These are phyloP conservation scores for Simmondsia chinensis DNA, from an alignment of 148 eudicot genomes.

Conservation along the genomic window DNA sequence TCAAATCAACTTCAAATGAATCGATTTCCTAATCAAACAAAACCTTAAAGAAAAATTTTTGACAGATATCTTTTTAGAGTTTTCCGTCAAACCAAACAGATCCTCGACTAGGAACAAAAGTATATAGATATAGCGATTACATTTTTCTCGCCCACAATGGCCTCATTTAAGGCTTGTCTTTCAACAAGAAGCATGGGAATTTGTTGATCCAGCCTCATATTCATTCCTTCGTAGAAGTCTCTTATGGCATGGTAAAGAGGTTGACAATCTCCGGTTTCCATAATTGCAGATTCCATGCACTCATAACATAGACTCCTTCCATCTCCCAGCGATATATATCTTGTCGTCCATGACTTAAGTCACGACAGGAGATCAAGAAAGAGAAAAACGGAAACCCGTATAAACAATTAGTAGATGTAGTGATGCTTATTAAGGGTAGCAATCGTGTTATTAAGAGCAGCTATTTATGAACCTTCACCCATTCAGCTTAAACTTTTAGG, in stretches of 20 bases:
- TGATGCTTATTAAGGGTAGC: too few relatives aligned
- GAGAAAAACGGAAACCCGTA: too few relatives aligned
- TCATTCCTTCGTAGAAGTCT: slow-evolving; percentile 95
- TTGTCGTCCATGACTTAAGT: slow-evolving; percentile 56
- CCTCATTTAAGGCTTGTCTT: slow-evolving; percentile 97
- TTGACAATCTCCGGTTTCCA: slow-evolving; percentile 97
- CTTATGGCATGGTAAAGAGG: slow-evolving; percentile 91
- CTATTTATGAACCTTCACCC: too few relatives aligned
- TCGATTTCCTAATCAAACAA: not conserved
- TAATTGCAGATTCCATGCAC: slow-evolving; percentile 95
- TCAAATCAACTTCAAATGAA: too few relatives aligned
- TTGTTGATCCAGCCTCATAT: slow-evolving; percentile 91
- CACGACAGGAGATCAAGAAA: too few relatives aligned
- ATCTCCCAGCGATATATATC: slow-evolving; percentile 74
- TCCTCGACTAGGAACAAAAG: too few relatives aligned
- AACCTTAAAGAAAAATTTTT: slow-evolving; percentile 1
- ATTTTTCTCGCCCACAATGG: slow-evolving; percentile 95
- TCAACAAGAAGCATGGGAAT: slow-evolving; percentile 97
- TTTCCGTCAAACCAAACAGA: too few relatives aligned
- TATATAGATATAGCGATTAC: too few relatives aligned
- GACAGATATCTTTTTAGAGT: too few relatives aligned
- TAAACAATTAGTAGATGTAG: too few relatives aligned
- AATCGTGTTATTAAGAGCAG: too few relatives aligned
- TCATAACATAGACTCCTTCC: slow-evolving; percentile 88
- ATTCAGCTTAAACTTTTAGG: too few relatives aligned